Conservation (phyloP, 305 asterid genomes). For the Andrographis paniculata region DNA sequence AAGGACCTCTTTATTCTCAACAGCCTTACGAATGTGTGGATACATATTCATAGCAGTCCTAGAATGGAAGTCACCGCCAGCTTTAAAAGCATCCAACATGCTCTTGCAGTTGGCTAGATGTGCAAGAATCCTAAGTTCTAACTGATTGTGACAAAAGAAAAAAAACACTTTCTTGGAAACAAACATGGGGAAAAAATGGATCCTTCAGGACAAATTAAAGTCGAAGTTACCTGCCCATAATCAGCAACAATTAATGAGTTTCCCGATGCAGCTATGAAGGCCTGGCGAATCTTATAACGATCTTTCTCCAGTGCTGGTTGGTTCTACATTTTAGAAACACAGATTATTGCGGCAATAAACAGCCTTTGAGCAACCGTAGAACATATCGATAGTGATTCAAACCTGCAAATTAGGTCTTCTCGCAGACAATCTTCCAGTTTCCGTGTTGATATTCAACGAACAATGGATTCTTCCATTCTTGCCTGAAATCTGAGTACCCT, state of each 20-base stretch:
- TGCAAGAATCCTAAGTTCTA: slow-evolving; percentile 99
- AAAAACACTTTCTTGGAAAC: neutral
- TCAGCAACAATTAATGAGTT: slow-evolving; percentile 95
- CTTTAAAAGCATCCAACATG: slow-evolving; percentile 90
- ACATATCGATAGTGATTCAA: slow-evolving; percentile 8
- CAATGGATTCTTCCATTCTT: slow-evolving; percentile 86
- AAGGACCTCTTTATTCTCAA: slow-evolving; percentile 61
- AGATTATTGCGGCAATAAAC: neutral
- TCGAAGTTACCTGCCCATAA: slow-evolving; percentile 78
- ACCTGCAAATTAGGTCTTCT: slow-evolving; percentile 99
- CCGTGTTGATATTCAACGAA: slow-evolving; percentile 94
- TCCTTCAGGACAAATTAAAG: slow-evolving; percentile 3
- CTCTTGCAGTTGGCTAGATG: slow-evolving; percentile 93
- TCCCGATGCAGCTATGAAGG: slow-evolving; percentile 90
- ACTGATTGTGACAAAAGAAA: slow-evolving; percentile 37
- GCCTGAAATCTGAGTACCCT: slow-evolving; percentile 85
- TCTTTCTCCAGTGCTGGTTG: slow-evolving; percentile 99
- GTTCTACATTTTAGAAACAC: slow-evolving; percentile 36
- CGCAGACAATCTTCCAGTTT: slow-evolving; percentile 96
- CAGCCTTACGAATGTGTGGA: slow-evolving; percentile 84
- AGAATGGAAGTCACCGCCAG: slow-evolving; percentile 99
- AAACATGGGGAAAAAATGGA: slow-evolving; percentile 3
- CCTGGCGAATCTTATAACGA: slow-evolving; percentile 96
- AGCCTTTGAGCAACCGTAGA: neutral
- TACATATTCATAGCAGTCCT: slow-evolving; percentile 99